Evolutionary conservation across 2,329 filamentous ascomycete species (phyloP).

Genomic region (Fusarium incarnatum): DNA sequence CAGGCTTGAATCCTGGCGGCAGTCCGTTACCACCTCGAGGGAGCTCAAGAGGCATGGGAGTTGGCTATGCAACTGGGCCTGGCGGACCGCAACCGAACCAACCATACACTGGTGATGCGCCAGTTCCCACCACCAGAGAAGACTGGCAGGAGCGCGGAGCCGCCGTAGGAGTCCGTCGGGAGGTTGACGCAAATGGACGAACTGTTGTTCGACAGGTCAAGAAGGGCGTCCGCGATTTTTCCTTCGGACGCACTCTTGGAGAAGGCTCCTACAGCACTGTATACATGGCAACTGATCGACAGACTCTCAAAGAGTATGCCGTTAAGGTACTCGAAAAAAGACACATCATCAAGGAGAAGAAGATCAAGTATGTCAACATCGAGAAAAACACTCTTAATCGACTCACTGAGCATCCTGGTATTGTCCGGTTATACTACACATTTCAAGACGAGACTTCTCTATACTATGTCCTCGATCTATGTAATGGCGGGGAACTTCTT

Average conservation of each 20-base stretch:
- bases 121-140: slow-evolving; percentile 73
- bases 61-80: slow-evolving; percentile 60
- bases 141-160: slow-evolving; percentile 97
- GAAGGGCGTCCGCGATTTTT: slow-evolving; percentile 97
- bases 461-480: slow-evolving; percentile 96
- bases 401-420: slow-evolving; percentile 94
- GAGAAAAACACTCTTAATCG: slow-evolving; percentile 98
- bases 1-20: slow-evolving; percentile 59
- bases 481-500: slow-evolving; percentile 89
- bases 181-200: slow-evolving; percentile 86
- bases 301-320: slow-evolving; percentile 94
- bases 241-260: slow-evolving; percentile 88
- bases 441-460: slow-evolving; percentile 97
- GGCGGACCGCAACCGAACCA: slow-evolving; percentile 27
- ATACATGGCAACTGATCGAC: slow-evolving; percentile 89
- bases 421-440: slow-evolving; percentile 97
- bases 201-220: slow-evolving; percentile 87
- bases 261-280: slow-evolving; percentile 99
- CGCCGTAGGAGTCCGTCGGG: slow-evolving; percentile 83
- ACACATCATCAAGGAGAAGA: slow-evolving; percentile 99
- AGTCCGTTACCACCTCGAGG: slow-evolving; percentile 78
- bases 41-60: slow-evolving; percentile 77
- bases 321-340: slow-evolving; percentile 98
- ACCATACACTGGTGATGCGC: slow-evolving; percentile 55
- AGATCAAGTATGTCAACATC: slow-evolving; percentile 99